phyloP scores from a whole-genome alignment of 2,329 filamentous ascomycete genomes.

The Leptographium galeiforme region DNA sequence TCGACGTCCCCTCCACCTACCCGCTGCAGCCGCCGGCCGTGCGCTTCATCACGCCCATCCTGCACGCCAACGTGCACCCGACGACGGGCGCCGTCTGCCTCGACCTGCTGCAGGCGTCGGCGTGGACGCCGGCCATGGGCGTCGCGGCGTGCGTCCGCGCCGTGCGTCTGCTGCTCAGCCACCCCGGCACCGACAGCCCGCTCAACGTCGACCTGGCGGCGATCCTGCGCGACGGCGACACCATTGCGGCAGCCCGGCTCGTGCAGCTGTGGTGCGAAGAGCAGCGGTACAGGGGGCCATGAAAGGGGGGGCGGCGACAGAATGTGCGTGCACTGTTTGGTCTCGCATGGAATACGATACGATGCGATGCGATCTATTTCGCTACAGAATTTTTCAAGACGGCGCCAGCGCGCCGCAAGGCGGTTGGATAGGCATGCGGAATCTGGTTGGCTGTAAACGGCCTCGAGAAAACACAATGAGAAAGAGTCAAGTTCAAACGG shows the following conservation, averaged over 20 bases:
- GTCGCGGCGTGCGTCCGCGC: slow-evolving; percentile 61
- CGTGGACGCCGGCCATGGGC: slow-evolving; percentile 79
- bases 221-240: slow-evolving; percentile 54
- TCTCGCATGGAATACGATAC: no score
- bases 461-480: neutral
- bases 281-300: slow-evolving; percentile 32
- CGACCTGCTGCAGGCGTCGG: slow-evolving; percentile 57
- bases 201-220: slow-evolving; percentile 69
- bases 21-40: slow-evolving; percentile 67
- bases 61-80: slow-evolving; percentile 65
- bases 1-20: slow-evolving; percentile 65
- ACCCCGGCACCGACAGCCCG: slow-evolving; percentile 60
- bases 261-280: slow-evolving; percentile 56
- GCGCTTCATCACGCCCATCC: slow-evolving; percentile 68
- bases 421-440: no score
- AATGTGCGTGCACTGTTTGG: no score
- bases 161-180: slow-evolving; percentile 55
- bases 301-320: neutral
- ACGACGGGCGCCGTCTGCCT: slow-evolving; percentile 84
- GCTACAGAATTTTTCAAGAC: no score
- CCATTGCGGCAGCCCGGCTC: slow-evolving; percentile 51
- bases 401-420: no score
- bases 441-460: no score
- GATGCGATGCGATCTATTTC: no score
- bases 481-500: neutral